Evolutionary conservation across 805 yeast species (phyloP).

Genomic region (Zygosaccharomyces siamensis): DNA sequence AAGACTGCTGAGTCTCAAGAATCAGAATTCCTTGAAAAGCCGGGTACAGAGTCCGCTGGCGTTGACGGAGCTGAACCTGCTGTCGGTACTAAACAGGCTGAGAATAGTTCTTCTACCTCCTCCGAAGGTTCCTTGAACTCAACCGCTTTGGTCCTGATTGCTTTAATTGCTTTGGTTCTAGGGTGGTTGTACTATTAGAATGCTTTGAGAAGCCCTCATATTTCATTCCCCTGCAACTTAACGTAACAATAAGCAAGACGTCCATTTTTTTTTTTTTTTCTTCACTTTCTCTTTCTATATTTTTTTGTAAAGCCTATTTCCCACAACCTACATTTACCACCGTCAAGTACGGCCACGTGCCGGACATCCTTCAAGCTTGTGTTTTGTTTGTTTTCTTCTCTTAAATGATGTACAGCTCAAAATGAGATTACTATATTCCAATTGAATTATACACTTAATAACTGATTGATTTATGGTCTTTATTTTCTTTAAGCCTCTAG

Average conservation of each 20-base stretch:
- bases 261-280: not conserved
- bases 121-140: constrained; percentile 49
- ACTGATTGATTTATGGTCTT: not conserved
- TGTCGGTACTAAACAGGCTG: constrained; percentile 37
- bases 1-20: constrained; percentile 11
- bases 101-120: constrained; percentile 16
- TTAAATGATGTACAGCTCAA: constrained; percentile 3
- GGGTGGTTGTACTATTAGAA: constrained; percentile 67
- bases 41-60: constrained; percentile 13
- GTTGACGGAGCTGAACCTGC: constrained; percentile 4
- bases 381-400: too few species aligned
- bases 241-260: constrained; percentile 1
- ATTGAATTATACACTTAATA: constrained; percentile 6
- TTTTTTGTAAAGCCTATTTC: not conserved
- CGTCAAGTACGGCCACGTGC: too few species aligned
- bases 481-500: constrained; percentile 75
- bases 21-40: constrained; percentile 30
- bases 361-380: too few species aligned
- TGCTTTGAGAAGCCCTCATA: not conserved
- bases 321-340: too few species aligned
- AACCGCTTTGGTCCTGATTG: constrained; percentile 48
- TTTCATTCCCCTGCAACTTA: not conserved
- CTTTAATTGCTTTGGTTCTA: constrained; percentile 49
- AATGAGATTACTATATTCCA: constrained; percentile 7
- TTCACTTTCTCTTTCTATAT: not conserved